Evolutionary conservation across 2,329 filamentous ascomycete species (phyloP), one percentile per base, ranked within the genome.

Genomic region (Fusarium anguioides): DNA sequence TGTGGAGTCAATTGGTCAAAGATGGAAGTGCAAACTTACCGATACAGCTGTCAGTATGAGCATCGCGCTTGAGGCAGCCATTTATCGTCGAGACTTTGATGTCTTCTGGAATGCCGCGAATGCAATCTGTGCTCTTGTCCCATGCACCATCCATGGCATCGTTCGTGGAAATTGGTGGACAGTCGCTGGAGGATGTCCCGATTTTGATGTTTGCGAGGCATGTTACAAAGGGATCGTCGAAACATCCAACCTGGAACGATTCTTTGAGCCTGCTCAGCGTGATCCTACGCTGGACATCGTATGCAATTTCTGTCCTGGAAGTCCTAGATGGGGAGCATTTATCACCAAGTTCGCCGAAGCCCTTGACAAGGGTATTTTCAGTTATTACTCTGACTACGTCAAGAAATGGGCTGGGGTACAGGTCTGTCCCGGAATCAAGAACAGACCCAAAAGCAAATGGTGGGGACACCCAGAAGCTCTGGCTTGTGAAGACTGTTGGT

Each of bases 91-190:
- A 5, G 62, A 79, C 40, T 75, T 74, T 20, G 54, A 57, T 5
- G 63, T 74, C 0, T 76, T 80, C n/a, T 65, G 63, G 54, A 64
- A 49, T 2, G 69, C 77, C 0, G 68, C 75, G 1, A 60, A 69
- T 4, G 58, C 51, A 0, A 68, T 79, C 7, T 55, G 59, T 7
- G 45, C 52, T 0, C 62, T 74, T 2, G 63, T 74, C 0, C 71
- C 71, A 0, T 80, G 78, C 27, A 74, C 73, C 0, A 55, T 55
- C 0, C 48, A 74, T 2, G 76, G 75, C 1, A 73, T 78, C 23
- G 40, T 70, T 1, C 57, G 74, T 3, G 76, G 76, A 2, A 77
- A 73, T 2, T 79, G 77, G 76, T 80, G 76, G 72, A 79, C 77
- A 0, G 35, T 78, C 1, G 17, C 51, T 0, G 72, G 73, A 2